phyloP scores from a whole-genome alignment of 2,329 filamentous ascomycete genomes.

The Leptographium wingfieldii region DNA sequence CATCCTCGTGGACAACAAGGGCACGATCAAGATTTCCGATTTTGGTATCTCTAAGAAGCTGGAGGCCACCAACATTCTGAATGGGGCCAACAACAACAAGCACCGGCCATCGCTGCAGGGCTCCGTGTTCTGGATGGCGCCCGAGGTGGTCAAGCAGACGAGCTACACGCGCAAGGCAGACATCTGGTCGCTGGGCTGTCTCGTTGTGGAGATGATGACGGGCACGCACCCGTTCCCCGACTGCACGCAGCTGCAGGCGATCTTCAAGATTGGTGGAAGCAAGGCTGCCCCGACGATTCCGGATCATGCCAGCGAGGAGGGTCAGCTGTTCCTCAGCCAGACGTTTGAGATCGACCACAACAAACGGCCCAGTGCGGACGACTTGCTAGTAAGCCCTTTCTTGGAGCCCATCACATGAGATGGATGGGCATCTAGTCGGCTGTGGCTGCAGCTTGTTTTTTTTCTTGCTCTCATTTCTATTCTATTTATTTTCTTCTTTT shows the following conservation, averaged over 20 bases:
- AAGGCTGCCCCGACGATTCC: conserved; percentile 82
- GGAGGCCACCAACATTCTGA: conserved; percentile 76
- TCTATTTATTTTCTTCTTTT: not conserved
- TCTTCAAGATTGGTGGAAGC: conserved; percentile 92
- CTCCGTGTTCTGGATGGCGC: conserved; percentile 99
- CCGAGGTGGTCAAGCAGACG: conserved; percentile 95
- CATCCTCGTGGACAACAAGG: conserved; percentile 97
- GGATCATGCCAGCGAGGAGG: conserved; percentile 73
- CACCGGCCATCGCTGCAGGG: conserved; percentile 76
- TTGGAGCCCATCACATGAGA: conserved; percentile 51
- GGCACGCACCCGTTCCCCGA: conserved; percentile 93
- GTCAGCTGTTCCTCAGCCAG: conserved; percentile 67
- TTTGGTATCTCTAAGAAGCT: conserved; percentile 98
- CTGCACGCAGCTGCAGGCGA: conserved; percentile 92
- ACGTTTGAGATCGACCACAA: conserved; percentile 97
- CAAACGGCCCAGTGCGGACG: conserved; percentile 80
- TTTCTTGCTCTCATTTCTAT: not conserved
- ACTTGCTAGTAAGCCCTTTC: conserved; percentile 75
- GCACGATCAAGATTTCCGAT: conserved; percentile 97
- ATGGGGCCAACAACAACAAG: conserved; percentile 52
- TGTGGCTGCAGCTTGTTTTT: not conserved
- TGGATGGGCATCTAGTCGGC: too few species aligned
- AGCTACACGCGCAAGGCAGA: conserved; percentile 97
- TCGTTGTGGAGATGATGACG: conserved; percentile 99
- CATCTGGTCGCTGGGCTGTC: conserved; percentile 93